Evolutionary conservation across 208 protist species (phyloP).

Genomic region (Perkinsela sp.): DNA sequence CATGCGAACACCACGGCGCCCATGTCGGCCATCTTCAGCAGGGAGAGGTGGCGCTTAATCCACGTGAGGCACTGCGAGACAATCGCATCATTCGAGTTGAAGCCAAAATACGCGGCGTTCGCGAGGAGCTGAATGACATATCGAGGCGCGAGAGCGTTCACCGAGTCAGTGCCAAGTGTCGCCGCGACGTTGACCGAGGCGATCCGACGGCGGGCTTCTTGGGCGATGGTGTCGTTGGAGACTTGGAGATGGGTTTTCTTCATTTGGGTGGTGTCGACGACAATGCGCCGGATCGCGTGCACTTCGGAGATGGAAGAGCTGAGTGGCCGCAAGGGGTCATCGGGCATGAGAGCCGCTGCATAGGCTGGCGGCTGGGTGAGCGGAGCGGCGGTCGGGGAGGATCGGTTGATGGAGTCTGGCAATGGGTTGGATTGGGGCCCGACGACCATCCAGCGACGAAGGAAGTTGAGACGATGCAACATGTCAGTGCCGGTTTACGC

Average conservation of each 20-base stretch:
- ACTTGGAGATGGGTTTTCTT: not conserved
- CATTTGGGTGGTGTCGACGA: not conserved
- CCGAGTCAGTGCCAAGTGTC: constrained; percentile 2
- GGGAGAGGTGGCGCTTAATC: constrained; percentile 51
- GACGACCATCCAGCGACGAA: not conserved
- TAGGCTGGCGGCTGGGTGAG: not conserved
- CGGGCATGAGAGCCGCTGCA: not conserved
- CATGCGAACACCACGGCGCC: constrained; percentile 54
- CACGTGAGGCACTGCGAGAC: constrained; percentile 64
- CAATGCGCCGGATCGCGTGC: not conserved
- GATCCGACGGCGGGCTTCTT: constrained; percentile 50
- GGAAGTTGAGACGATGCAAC: not conserved
- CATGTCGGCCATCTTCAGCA: constrained; percentile 42
- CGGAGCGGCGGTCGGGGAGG: not conserved
- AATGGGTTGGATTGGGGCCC: not conserved
- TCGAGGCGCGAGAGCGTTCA: constrained; percentile 36
- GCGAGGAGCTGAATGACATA: constrained; percentile 48
- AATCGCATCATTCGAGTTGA: constrained; percentile 54
- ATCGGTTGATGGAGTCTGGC: not conserved
- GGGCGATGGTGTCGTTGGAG: constrained; percentile 11
- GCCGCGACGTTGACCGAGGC: constrained; percentile 52
- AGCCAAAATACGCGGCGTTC: constrained; percentile 65
- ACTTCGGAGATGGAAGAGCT: not conserved
- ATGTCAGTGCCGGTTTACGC: not conserved
- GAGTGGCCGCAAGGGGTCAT: not conserved